phyloP scores from a whole-genome alignment of 73 alveolate genomes.

The Paramecium bursaria region DNA sequence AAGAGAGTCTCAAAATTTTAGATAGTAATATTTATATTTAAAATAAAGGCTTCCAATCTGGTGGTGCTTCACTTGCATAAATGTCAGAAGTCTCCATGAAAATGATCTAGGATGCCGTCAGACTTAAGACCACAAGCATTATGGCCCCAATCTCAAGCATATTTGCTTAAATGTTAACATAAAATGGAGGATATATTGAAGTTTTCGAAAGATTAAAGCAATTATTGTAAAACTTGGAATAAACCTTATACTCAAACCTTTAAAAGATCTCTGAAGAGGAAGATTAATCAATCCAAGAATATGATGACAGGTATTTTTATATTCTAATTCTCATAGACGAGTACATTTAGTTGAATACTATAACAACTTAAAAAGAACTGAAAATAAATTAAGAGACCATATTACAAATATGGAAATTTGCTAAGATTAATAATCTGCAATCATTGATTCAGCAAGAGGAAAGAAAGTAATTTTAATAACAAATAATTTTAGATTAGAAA shows the following conservation, averaged over 20 bases:
- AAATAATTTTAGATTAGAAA: constrained; percentile 14
- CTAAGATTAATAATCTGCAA: constrained; percentile 61
- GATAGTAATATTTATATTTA: too few species aligned
- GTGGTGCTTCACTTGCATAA: constrained; percentile 61
- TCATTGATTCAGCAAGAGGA: constrained; percentile 60
- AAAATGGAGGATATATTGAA: constrained; percentile 64
- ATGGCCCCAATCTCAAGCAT: constrained; percentile 54
- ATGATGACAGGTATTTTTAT: too few species aligned
- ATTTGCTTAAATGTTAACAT: constrained; percentile 54
- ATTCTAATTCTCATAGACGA: too few species aligned
- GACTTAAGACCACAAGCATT: constrained; percentile 29
- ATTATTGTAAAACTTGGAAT: constrained; percentile 52
- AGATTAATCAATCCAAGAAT: constrained; percentile 52
- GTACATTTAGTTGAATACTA: constrained; percentile 59
- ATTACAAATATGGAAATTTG: constrained; percentile 54
- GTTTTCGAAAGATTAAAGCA: constrained; percentile 52
- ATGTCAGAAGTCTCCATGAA: constrained; percentile 48
- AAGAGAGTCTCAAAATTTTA: constrained; percentile 53
- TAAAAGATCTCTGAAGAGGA: constrained; percentile 63
- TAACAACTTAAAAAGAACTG: constrained; percentile 55
- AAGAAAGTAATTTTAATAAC: constrained; percentile 5
- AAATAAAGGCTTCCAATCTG: constrained; percentile 61
- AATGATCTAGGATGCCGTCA: constrained; percentile 59
- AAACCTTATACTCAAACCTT: constrained; percentile 35
- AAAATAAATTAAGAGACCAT: constrained; percentile 60